These are phyloP conservation scores for Lyophyllum decastes DNA, from an alignment of 768 basidiomycete genomes.

Conservation along the genomic window DNA sequence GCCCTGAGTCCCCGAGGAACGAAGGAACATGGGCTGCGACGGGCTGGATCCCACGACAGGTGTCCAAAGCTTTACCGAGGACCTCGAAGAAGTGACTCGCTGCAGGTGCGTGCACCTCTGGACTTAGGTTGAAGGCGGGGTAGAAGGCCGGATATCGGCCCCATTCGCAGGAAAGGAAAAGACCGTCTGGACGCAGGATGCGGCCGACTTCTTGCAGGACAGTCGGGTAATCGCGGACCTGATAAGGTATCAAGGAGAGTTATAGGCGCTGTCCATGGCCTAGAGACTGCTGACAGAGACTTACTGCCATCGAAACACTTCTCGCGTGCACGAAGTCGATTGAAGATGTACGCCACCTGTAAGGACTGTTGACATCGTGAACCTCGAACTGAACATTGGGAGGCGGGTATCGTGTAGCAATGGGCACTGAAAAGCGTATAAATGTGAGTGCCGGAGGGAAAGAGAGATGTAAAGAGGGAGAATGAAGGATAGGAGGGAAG, in stretches of 20 bases:
- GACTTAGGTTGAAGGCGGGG: slow-evolving; percentile 25
- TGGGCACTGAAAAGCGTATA: slow-evolving; percentile 55
- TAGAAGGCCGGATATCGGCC: slow-evolving; percentile 42
- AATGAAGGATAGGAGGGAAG: slow-evolving; percentile 8
- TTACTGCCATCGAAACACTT: slow-evolving; percentile 57
- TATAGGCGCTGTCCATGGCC: background rate
- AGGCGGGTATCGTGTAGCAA: slow-evolving; percentile 63
- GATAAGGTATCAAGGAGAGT: background rate
- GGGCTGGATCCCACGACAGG: slow-evolving; percentile 36
- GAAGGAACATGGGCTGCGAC: slow-evolving; percentile 37
- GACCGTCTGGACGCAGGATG: slow-evolving; percentile 68
- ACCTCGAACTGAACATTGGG: slow-evolving; percentile 68
- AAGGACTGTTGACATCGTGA: slow-evolving; percentile 55
- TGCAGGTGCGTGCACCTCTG: slow-evolving; percentile 40
- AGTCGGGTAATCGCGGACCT: slow-evolving; percentile 58
- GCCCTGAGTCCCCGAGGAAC: slow-evolving; percentile 34
- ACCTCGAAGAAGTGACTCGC: slow-evolving; percentile 37
- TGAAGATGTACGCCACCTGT: slow-evolving; percentile 51
- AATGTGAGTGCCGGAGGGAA: slow-evolving; percentile 12
- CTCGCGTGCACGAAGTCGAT: slow-evolving; percentile 74
- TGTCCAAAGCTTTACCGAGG: slow-evolving; percentile 34
- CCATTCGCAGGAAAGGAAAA: slow-evolving; percentile 71
- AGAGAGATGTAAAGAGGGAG: slow-evolving; percentile 11
- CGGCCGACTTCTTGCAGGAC: slow-evolving; percentile 62
- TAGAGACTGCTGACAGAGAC: slow-evolving; percentile 23